These are phyloP conservation scores for Oryza rufipogon DNA, from an alignment of 176 grass and related monocot genomes.

Conservation along the genomic window DNA sequence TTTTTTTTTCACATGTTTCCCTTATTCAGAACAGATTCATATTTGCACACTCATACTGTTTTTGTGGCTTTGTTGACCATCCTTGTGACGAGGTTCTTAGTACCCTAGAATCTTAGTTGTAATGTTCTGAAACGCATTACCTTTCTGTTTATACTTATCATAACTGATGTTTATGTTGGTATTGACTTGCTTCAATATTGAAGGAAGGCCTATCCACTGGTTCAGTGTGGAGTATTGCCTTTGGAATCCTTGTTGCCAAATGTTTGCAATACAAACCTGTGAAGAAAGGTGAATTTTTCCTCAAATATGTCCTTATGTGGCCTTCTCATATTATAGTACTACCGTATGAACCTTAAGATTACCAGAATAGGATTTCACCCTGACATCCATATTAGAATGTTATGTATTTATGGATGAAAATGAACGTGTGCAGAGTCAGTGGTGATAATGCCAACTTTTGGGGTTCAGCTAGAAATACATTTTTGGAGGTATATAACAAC, in stretches of 20 bases:
- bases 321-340: conserved; percentile 4
- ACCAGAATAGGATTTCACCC: not conserved
- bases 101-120: not conserved
- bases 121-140: not conserved
- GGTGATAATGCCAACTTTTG: conserved; percentile 91
- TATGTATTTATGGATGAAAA: not conserved
- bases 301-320: conserved; percentile 6
- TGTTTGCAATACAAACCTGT: conserved; percentile 80
- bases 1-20: not conserved
- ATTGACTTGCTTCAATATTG: conserved; percentile 34
- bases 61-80: conserved; percentile 9
- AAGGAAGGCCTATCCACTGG: conserved; percentile 55
- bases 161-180: conserved; percentile 11
- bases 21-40: not conserved
- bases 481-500: conserved; percentile 73
- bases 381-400: not conserved
- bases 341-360: conserved; percentile 16
- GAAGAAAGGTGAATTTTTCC: conserved; percentile 70
- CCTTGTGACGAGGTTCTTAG: not conserved
- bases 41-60: not conserved
- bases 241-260: conserved; percentile 60
- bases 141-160: not conserved
- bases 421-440: conserved; percentile 60
- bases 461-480: conserved; percentile 89
- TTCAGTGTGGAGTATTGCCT: conserved; percentile 61